Evolutionary conservation across 805 yeast genomes (phyloP), one percentile per base, ranked within the genome.

Genomic region (Sungouiella thailandica): DNA sequence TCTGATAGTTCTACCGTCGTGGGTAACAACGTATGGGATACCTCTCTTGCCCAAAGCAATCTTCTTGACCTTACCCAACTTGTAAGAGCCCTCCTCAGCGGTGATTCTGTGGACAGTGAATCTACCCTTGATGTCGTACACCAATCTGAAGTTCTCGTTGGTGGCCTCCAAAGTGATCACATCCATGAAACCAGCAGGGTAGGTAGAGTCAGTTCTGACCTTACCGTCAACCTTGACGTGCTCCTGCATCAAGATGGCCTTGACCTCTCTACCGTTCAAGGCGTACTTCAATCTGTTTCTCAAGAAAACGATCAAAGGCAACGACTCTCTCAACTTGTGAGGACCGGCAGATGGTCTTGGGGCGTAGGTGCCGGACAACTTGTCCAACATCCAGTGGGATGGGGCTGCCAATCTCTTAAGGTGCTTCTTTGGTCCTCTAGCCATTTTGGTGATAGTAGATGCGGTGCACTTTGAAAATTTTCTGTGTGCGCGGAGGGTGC

Each of bases 1-100:
- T 75, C 97, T 89, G 78, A 90, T 75, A 65, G 98, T 90, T 82
- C 98, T 89, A 74, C 98, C 97, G 67, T 90, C 98, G 82, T 90
- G 98, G 65, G 98, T 90, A 56, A 90, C 97, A 64, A 85, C 83
- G 83, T 86, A 90, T 65, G 98, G 98, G 60, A 90, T 79, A 66
- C 96, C 96, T 76, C 80, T 87, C 84, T 90, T 93, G 72, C 98
- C 97, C 67, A 89, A 78, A 76, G 87, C 95, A 52, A 90, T 96
- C 72, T 84, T 87, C 84, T 87, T 93, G 60, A 90, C 97, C 78
- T 89, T 90, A 65, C 86, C 97, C 66, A 90, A 83, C 77, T 90
- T 90, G 93, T 93, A 90, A 55, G 89, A 69, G 60, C 96, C 96
- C 79, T 90, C 98, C 74, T 90, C 97, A 55, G 87, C 93, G 55